Evolutionary conservation across 768 basidiomycete species (phyloP), one percentile per base, ranked within the genome.

Genomic region (Boletus sensibilis): DNA sequence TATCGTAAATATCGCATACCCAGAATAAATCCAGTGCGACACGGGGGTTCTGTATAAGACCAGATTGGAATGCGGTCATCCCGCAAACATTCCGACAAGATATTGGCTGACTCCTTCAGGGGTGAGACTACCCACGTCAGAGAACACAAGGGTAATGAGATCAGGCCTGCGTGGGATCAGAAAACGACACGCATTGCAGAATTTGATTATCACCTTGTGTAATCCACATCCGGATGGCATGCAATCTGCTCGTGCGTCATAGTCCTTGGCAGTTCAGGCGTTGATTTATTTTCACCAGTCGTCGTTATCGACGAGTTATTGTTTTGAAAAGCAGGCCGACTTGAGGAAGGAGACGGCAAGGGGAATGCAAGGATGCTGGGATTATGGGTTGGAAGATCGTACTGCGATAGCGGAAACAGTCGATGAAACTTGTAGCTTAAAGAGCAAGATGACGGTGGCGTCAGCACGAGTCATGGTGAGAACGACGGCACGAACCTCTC

Each of bases 401-500:
- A 89, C 67, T 92, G 90, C 62, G 91, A 92, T 75, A 94, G 75
- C 56, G 95, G 95, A 77, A 97, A 98, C 65, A 95, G 79, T 60
- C 96, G 88, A 70, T 96, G 91, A 73, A 98, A 98, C 78, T 98
- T 98, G 82, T 95, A 98, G 72, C 92, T 94, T 73, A 60, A 58
- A 59, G 60, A 56, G 52, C 33, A 43, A 55, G 68, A 64, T 61
- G 61, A 59, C 57, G 53, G 48, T 59, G 64, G 57, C 57, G 64
- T 65, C 37, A 67, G 56, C 50, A 64, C 46, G 58, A 48, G 57
- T 56, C 34, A 56, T 48, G 29, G 51, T 55, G 61, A 57, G 54
- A 62, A 57, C 47, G 69, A 66, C 39, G 56, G 61, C 43, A 65
- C 69, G 46, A 57, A 88, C 89, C 92, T 94, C 76, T 95, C 94